These are phyloP conservation scores for Raddia distichophylla DNA, from an alignment of 176 grass and related monocot genomes.

Conservation along the genomic window DNA sequence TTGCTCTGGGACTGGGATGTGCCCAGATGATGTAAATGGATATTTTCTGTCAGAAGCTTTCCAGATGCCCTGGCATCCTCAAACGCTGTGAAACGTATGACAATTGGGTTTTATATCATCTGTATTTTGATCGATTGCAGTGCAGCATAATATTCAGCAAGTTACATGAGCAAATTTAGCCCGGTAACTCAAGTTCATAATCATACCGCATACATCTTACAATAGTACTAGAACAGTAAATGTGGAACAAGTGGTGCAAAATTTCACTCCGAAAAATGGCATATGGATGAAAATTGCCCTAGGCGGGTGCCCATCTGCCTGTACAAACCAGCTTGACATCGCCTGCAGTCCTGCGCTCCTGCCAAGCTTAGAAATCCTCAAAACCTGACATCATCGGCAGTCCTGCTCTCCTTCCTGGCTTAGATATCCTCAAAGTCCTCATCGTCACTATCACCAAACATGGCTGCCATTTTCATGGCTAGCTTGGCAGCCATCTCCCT, in stretches of 20 bases:
- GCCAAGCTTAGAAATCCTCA: slow-evolving; percentile 32
- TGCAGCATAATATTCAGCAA: not conserved
- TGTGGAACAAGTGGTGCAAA: slow-evolving; percentile 1
- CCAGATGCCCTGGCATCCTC: slow-evolving; percentile 12
- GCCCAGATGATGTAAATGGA: slow-evolving; percentile 39
- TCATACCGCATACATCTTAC: slow-evolving; percentile 13
- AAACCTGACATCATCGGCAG: not conserved
- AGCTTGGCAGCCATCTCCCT: slow-evolving; percentile 84
- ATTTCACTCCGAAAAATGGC: not conserved
- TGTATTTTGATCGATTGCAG: not conserved
- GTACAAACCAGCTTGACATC: slow-evolving; percentile 16
- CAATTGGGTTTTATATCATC: not conserved
- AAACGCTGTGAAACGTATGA: not conserved
- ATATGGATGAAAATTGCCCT: slow-evolving; percentile 3
- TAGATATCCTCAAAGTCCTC: slow-evolving; percentile 50
- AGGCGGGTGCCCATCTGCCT: not conserved
- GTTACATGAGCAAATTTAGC: slow-evolving; percentile 4
- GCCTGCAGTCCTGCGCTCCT: not conserved
- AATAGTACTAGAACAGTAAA: not conserved
- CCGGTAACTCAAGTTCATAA: not conserved
- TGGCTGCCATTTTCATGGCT: slow-evolving; percentile 89
- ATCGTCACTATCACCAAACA: slow-evolving; percentile 80
- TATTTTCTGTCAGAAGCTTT: not conserved
- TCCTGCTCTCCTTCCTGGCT: not conserved
- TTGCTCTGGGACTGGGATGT: not conserved